Base-by-base conservation (phyloP, 139 green algal genomes). In the Limnomonas spitsbergensis region DNA sequence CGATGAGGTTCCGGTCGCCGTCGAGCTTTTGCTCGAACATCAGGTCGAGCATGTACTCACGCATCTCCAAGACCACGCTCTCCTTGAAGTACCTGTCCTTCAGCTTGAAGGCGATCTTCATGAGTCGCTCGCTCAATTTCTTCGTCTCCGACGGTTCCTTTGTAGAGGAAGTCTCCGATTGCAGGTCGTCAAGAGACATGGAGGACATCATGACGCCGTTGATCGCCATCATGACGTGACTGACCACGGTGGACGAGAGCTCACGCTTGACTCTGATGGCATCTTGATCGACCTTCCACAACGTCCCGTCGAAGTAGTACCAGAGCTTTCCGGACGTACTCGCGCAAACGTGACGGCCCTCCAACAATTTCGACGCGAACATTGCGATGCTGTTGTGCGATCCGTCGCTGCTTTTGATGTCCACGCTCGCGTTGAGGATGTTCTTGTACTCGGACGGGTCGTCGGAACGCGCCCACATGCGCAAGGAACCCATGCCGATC, bases 251-350 rank as follows among this genome's bases (percentile, higher is more conserved):
- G 27, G 14, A 7, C 14, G 69, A 47, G 14, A 75, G 26, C 14
- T 20, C 69, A 29, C 24, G 9, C 32, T 29, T 75, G 4, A 52
- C 14, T 31, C 32, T 54, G 6, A 31, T 52, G 24, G 24, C 34
- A 40, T 34, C 36, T 20, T 47, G 14, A 34, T 75, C 69, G 14
- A 36, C 36, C 32, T 75, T 75, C 69, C 69, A 75, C 32, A 53
- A 52, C 6, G 7, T 47, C 4, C 69, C 69, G n/a, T 75, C 69
- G 34, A 75, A 75, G 4, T n/a, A 29, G 32, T 75, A 75, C 69
- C 69, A 75, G 24, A 53, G 4, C 34, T 20, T n/a, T 27, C 14
- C 69, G 4, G 52, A 7, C 52, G 35, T 14, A 14, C 7, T 31
- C 24, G 35, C 69, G 52, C 69, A 75, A 52, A 75, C 69, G 26